phyloP scores from a whole-genome alignment of 768 basidiomycete species.

The Leccinum obscurum region DNA sequence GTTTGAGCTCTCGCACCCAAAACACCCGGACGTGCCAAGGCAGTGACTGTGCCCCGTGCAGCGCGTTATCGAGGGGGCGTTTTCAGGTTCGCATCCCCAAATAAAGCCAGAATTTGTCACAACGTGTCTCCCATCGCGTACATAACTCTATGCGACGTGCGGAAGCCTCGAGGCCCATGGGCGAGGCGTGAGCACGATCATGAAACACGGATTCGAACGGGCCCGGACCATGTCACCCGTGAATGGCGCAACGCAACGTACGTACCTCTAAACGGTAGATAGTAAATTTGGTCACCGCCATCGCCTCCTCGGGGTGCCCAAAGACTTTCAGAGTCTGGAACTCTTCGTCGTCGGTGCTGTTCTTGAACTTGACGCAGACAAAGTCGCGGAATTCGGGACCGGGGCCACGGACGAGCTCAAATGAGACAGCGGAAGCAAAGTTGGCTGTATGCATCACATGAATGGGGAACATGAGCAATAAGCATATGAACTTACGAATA shows the following conservation, averaged over 20 bases:
- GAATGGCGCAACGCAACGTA: conserved; percentile 28
- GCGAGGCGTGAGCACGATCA: not conserved
- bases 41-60: conserved; percentile 11
- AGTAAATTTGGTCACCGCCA: conserved; percentile 74
- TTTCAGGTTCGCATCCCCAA: conserved; percentile 10
- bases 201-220: not conserved
- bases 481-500: conserved; percentile 53
- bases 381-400: conserved; percentile 79
- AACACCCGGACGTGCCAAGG: conserved; percentile 11
- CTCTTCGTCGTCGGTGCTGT: conserved; percentile 56
- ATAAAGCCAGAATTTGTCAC: not conserved
- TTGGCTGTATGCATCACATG: conserved; percentile 47
- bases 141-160: conserved; percentile 17
- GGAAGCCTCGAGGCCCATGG: conserved; percentile 35
- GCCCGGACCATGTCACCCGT: conserved; percentile 32
- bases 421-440: conserved; percentile 67
- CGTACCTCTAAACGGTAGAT: conserved; percentile 80
- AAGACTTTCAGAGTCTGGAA: conserved; percentile 71
- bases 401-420: conserved; percentile 73
- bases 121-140: conserved; percentile 23
- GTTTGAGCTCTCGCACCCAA: not conserved
- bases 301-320: conserved; percentile 60
- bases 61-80: conserved; percentile 13
- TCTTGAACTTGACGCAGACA: conserved; percentile 81
- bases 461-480: not conserved